Percentiles rank a stretch among this genome's conserved stretches.
Conservation (phyloP, 169 alveolate genomes). For the Cryptosporidium canis region DNA sequence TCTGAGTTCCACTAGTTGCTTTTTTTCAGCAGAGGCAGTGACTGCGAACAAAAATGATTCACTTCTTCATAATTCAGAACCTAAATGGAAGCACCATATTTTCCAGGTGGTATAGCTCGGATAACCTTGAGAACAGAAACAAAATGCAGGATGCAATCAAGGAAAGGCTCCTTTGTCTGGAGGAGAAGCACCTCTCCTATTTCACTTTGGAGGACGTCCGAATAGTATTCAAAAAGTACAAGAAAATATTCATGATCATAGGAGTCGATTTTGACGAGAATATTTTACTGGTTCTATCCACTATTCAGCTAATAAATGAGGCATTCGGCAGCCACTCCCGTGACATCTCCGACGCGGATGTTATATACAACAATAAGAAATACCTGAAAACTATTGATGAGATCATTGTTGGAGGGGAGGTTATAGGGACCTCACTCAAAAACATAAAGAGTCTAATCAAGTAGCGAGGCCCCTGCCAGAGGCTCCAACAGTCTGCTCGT, state of each 20-base stretch:
- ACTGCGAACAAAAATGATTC: constrained; percentile 14
- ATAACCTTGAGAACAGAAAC: constrained; percentile 2
- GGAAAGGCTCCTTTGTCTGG: constrained; percentile 4
- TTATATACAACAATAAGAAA: constrained; percentile 32
- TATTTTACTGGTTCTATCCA: background rate
- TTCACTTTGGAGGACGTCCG: constrained; percentile 22
- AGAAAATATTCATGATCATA: constrained; percentile 18
- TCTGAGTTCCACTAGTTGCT: background rate
- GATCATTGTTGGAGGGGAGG: constrained; percentile 62
- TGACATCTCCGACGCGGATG: constrained; percentile 47
- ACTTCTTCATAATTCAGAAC: constrained; percentile 43
- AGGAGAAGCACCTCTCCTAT: constrained; percentile 17
- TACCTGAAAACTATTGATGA: constrained; percentile 35
- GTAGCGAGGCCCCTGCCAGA: background rate
- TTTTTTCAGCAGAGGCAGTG: background rate
- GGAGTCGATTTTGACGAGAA: constrained; percentile 62
- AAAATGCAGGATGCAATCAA: constrained; percentile 29
- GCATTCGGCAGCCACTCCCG: constrained; percentile 35
- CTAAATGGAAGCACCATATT: constrained; percentile 45
- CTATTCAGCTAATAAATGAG: constrained; percentile 43
- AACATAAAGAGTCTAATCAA: background rate
- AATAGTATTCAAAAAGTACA: constrained; percentile 25
- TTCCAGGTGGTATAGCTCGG: constrained; percentile 49
- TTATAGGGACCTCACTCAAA: constrained; percentile 42
- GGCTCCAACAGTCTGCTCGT: background rate